These are phyloP conservation scores for Vaccinium macrocarpon DNA, from an alignment of 148 eudicot species.

Conservation along the genomic window DNA sequence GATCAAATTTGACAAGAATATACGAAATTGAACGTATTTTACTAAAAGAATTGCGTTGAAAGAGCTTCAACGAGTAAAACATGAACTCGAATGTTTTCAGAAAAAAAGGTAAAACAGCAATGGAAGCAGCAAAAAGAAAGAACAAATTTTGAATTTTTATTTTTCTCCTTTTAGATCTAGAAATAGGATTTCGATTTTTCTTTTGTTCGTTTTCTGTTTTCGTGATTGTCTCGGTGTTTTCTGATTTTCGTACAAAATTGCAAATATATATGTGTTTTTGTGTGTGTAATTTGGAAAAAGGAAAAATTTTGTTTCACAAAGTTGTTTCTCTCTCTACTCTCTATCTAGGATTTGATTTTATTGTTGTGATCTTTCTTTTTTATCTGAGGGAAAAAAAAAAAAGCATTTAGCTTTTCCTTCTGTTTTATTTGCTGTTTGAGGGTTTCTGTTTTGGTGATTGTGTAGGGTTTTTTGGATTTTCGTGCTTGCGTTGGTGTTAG, in stretches of 20 bases:
- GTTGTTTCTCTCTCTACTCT: background rate
- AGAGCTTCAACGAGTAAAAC: too few relatives aligned
- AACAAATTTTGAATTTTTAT: background rate
- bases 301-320: background rate
- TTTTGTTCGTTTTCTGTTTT: background rate
- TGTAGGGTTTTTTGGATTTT: conserved; percentile 31
- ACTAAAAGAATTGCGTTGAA: too few relatives aligned
- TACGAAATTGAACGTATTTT: too few relatives aligned
- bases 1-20: too few relatives aligned
- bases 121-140: background rate
- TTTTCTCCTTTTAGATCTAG: background rate
- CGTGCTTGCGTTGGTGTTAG: conserved; percentile 41
- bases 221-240: background rate
- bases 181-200: background rate
- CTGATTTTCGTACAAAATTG: background rate
- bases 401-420: background rate
- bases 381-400: background rate
- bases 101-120: too few relatives aligned
- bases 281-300: background rate
- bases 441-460: conserved; percentile 39
- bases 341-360: background rate
- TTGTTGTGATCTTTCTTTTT: background rate
- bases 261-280: background rate
- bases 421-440: background rate
- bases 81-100: too few relatives aligned